phyloP scores from a whole-genome alignment of 176 grass and related monocot genomes.

The Musa schizocarpa region DNA sequence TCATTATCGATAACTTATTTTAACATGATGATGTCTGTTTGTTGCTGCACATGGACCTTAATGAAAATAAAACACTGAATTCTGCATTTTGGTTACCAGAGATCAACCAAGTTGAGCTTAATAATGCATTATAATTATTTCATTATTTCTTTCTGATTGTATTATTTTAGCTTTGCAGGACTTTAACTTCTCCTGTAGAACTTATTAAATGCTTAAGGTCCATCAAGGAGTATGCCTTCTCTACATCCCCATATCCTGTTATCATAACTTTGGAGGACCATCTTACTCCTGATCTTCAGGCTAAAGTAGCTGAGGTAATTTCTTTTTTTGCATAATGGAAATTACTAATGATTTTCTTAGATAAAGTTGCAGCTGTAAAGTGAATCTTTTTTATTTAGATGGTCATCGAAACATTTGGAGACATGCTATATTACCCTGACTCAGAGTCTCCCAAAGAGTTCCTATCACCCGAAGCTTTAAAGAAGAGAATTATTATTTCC shows the following conservation, averaged over 20 bases:
- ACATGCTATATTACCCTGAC: constrained; percentile 78
- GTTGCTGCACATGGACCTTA: no score
- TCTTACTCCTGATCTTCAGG: constrained; percentile 83
- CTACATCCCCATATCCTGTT: constrained; percentile 87
- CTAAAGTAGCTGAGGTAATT: constrained; percentile 82
- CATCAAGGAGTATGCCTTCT: constrained; percentile 93
- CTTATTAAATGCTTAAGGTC: constrained; percentile 83
- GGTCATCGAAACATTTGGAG: constrained; percentile 80
- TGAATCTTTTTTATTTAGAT: constrained; percentile 44
- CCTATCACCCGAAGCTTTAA: constrained; percentile 77
- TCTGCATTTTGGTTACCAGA: neutral
- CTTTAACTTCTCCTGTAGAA: constrained; percentile 80
- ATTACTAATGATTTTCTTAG: neutral
- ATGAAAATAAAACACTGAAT: neutral
- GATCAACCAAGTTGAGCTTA: neutral
- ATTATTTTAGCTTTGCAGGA: constrained; percentile 45
- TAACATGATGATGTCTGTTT: no score
- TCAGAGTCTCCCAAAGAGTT: constrained; percentile 74
- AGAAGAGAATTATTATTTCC: constrained; percentile 64
- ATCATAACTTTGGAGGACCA: constrained; percentile 99
- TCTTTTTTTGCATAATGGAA: neutral
- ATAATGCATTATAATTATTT: neutral
- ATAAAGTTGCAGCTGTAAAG: neutral
- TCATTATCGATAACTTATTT: no score
- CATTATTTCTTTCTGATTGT: constrained; percentile 11